Evolutionary conservation across 345 rosid genomes (phyloP), one percentile per base, ranked within the genome.

Genomic region (Raphanus raphanistrum): DNA sequence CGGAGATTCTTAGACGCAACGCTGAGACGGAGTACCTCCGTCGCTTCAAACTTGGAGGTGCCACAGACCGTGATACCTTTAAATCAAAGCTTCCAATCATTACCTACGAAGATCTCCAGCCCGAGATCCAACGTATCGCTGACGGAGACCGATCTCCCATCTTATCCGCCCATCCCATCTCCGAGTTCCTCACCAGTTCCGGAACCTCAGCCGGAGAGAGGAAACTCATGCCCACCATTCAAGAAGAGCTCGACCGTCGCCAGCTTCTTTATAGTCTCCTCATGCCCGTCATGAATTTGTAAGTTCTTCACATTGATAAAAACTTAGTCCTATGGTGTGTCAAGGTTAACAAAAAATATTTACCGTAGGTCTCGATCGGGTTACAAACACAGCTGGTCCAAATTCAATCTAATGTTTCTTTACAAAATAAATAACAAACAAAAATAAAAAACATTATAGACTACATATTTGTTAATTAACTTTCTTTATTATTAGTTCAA

Each of bases 121-220:
- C 96, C 0, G 91, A 90, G 70, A 95, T 95, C 76, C 96, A 92
- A 74, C 95, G 99, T 16, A 90, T 95, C 12, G 99, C 99, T 76
- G 87, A 91, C 15, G 98, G 99, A 3, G 97, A 95, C 79, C 85
- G 86, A 27, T 95, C 99, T 48, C 79, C 97, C 6, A 95, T 95
- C 80, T 79, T 95, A 68, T 90, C 94, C 3, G 81, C 98, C 0
- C 92, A 85, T 72, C 98, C 99, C 31, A 83, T 95, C 80, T 92
- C 99, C 8, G 99, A 95, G 83, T 90, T 95, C 76, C 98, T 95
- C 84, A 95, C 99, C 88, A 95, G 99, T 76, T 95, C 98, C 11
- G 99, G 99, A 38, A 92, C 99, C 57, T 95, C 99, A 25, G 99
- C 97, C 6, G 99, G 99, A 32, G 99, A 95, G 78, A 90, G 99